Evolutionary conservation across 805 yeast species (phyloP), one percentile per base, ranked within the genome.

Genomic region (Lachancea mirantina): DNA sequence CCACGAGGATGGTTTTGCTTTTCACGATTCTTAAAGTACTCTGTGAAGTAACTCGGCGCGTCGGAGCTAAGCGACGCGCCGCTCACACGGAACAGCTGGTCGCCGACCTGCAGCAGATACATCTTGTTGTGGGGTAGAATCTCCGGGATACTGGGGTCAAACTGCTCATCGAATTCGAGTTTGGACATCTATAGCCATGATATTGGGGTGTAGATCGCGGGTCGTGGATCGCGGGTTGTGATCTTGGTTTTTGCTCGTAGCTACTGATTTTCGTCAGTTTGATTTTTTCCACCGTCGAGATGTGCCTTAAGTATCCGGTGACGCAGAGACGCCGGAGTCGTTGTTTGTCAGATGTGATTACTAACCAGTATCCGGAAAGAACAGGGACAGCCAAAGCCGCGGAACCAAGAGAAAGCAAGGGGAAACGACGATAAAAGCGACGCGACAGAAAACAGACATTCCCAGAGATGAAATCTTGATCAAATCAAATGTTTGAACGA

Each of bases 11-110:
- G 20, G 18, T 28, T 23, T 6, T 28, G 23, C 23, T 21, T 14
- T 8, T 10, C 8, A 8, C 21, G 8, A 8, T 18, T 48, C 4
- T 47, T 45, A 52, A 87, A 87, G 59, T 65, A 84, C 17, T 69
- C 64, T 2, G 96, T 84, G 62, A 87, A 88, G 52, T 82, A 85
- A 4, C 94, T 83, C 0, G 96, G 96, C 0, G 79, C 78, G 58
- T 87, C 96, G 2, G 82, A 81, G 16, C 85, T 79, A 23, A 87
- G 58, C 2, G 95, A 84, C 0, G 92, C 88, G 1, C 95, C 95
- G 48, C 85, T 77, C 7, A 60, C 36, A 20, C 46, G 41, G 54
- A 77, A 85, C 16, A 73, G 42, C 41, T 64, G 65, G 24, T 65
- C 68, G 0, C 94, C 94, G 8, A 84, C 75, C 50, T 78, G 84